Conservation (phyloP, 176 grass and related monocot genomes). For the Zizania latifolia region DNA sequence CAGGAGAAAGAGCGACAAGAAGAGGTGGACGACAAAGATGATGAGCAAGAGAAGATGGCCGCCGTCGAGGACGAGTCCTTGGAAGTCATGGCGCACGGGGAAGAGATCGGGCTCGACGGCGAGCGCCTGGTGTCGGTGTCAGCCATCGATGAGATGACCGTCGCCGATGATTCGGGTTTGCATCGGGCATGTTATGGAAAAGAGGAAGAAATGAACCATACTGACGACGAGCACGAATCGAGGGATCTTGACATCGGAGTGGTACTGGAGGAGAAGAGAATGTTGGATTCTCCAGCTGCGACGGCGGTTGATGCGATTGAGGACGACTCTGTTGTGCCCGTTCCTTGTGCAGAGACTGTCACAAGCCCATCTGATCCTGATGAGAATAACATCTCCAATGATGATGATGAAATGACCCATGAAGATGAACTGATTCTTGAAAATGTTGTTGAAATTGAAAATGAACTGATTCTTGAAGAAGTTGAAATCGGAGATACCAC, state of each 20-base stretch:
- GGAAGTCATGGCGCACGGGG: conserved; percentile 28
- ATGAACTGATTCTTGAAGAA: conserved; percentile 26
- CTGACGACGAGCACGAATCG: not conserved
- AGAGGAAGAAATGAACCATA: not conserved
- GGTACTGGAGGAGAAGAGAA: conserved; percentile 55
- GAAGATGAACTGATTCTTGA: conserved; percentile 15
- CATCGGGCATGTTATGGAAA: conserved; percentile 11
- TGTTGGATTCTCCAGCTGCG: conserved; percentile 21
- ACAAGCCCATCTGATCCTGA: not conserved
- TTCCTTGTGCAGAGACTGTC: not conserved
- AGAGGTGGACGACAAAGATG: not conserved
- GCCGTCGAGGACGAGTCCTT: conserved; percentile 35
- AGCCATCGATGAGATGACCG: conserved; percentile 46
- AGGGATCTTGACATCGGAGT: conserved; percentile 36
- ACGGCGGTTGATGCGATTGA: not conserved
- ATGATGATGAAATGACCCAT: no score
- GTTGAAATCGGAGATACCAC: not conserved
- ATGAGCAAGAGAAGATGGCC: not conserved
- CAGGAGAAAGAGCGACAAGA: not conserved
- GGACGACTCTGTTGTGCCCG: conserved; percentile 10
- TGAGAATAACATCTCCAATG: not conserved
- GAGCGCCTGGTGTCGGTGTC: conserved; percentile 41
- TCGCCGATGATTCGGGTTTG: conserved; percentile 30
- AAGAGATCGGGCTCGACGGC: conserved; percentile 24
- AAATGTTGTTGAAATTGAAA: conserved; percentile 3